Evolutionary conservation across 1,284 basidiomycete genomes (phyloP), one percentile per base, ranked within the genome.

Genomic region (Rhodofomes roseus): DNA sequence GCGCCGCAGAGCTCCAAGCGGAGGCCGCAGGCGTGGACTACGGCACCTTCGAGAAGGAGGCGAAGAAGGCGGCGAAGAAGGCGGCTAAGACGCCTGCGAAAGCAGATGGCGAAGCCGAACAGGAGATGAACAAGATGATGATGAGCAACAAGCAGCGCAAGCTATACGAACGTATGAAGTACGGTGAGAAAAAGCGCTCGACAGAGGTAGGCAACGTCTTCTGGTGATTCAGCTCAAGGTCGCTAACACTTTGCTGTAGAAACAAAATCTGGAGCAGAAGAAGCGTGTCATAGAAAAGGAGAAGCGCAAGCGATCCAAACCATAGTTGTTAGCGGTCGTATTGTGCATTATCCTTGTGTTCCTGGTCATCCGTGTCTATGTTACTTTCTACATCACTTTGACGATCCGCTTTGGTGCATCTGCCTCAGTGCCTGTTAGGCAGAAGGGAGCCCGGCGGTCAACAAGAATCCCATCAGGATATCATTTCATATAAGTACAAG

Each of bases 81-180:
- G 71, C 72, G 48, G 71, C 69, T 61, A 74, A 77, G 67, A 73
- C 71, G 58, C 70, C 70, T 51, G 65, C 29, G 61, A 63, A 59
- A 58, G 68, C 43, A 64, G 78, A 71, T 66, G 76, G 66, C 62
- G 75, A 78, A 31, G 79, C 76, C 16, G 95, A 97, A 72, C 81
- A 89, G 72, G 91, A 96, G 70, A 93, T 98, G 90, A 92, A 95
- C 75, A 97, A 96, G 82, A 97, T 97, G 87, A 86, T 99, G 86
- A 90, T 99, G 87, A 96, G 93, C 78, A 97, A 96, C 79, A 96
- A 93, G 79, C 92, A 98, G 77, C 85, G 89, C 69, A 98, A 97
- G 78, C 76, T 99, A 68, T 98, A 97, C 77, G 94, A 96, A 75
- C 92, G 93, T 79, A 92, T 98, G 86, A 93, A 95, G 77, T 88